Evolutionary conservation across 331 rosid species (phyloP), one percentile per base, ranked within the genome.

Genomic region (Telfairia occidentalis): DNA sequence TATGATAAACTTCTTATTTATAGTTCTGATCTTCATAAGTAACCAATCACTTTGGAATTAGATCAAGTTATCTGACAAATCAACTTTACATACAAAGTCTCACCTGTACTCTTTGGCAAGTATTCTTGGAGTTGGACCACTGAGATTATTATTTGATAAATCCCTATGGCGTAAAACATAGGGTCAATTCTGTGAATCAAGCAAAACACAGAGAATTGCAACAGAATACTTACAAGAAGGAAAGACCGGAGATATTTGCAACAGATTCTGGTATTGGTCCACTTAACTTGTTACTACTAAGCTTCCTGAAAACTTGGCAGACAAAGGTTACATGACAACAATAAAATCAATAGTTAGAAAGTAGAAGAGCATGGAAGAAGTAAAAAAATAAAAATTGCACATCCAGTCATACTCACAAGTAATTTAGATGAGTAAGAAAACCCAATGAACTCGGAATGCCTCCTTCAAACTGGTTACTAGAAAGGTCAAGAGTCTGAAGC

Each of bases 301-400:
- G 96, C 93, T 90, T 86, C 93, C 99, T 92, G 99, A 85, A 88
- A 86, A 84, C 85, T 89, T 87, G 86, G 84, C 88, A 83, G 82
- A 76, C 50, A 70, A 86, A 73, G 74, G 71, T 75, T 76, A 72
- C 84, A 86, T 82, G 73, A 55, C 55, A 86, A 73, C 52, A 76
- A 5, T 38, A 49, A 72, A 67, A 80, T 35, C 54, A 64, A 15
- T 26, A 61, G 53, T 61, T 49, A 49, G 57, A 70, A 28, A 37
- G 45, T 7, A 43, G 13, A 59, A 69, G 38, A 53, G 38, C 38
- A 12, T 15, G 29, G 10, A 19, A 34, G 48, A 24, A 37, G 6
- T 13, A 1, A 9, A 16, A 59, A 77, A 69, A n/a, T n/a, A n/a
- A 42, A 13, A 16, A 32, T 78, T 75, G 34, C 54, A 72, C 72